Conservation (phyloP, 768 basidiomycete genomes). For the Amanita muscaria region DNA sequence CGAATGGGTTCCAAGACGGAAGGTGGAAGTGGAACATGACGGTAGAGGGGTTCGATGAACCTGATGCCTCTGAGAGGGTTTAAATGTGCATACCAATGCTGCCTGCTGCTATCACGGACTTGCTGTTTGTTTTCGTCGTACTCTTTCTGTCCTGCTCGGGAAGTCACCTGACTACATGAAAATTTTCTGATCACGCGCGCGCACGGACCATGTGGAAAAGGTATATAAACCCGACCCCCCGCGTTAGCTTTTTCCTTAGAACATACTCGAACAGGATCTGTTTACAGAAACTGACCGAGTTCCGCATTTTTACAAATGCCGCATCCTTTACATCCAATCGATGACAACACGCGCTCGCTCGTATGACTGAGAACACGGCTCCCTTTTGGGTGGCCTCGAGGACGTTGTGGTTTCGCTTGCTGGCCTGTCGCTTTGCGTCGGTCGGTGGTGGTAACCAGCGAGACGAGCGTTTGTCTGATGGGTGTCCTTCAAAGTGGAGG, state of each 20-base stretch:
- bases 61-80: constrained; percentile 18
- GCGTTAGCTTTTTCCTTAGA: constrained; percentile 39
- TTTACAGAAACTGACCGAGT: constrained; percentile 78
- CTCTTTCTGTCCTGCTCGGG: no score
- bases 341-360: constrained; percentile 48
- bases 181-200: not conserved
- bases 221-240: not conserved
- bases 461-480: constrained; percentile 59
- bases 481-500: constrained; percentile 32
- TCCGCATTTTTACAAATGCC: constrained; percentile 76
- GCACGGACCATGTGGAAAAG: constrained; percentile 18
- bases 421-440: constrained; percentile 20
- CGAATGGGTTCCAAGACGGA: constrained; percentile 79
- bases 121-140: no score
- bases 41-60: constrained; percentile 64
- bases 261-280: constrained; percentile 74
- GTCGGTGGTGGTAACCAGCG: constrained; percentile 26
- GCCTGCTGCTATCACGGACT: no score
- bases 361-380: constrained; percentile 61
- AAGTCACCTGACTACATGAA: no score
- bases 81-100: no score
- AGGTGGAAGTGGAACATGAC: constrained; percentile 75
- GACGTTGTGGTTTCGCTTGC: constrained; percentile 44
- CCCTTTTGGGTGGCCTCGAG: constrained; percentile 33
- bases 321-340: constrained; percentile 62